Evolutionary conservation across 345 rosid species (phyloP), one percentile per base, ranked within the genome.

Genomic region (Pistacia atlantica): DNA sequence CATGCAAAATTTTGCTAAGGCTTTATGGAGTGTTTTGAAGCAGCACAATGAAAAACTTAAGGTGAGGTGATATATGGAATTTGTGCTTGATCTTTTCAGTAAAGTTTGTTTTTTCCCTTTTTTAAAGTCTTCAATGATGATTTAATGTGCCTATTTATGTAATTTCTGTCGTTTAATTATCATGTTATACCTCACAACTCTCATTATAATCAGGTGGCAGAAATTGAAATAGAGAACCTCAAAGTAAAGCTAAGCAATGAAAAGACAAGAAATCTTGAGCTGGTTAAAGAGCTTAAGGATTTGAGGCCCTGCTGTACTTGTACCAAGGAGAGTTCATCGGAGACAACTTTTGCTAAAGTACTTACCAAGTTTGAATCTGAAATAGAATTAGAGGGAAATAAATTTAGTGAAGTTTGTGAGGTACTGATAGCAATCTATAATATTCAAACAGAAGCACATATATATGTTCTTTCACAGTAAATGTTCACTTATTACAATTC

Each of bases 21-120:
- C 90, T 75, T 8, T 89, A 75, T 92, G 93, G 98, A 92, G 77
- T 61, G 90, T 95, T 63, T 80, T 95, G 87, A 92, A 91, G 90
- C 88, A 90, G 83, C 81, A 85, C 72, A 90, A 87, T 63, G 84
- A 86, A 77, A 93, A 90, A 85, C 80, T 95, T 31, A 85, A 84
- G 94, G 98, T 95, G 75, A 69, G 64, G 54, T 67, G 72, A 18
- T 38, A 33, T 45, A n/a, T 45, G 31, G 16, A 51, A 8, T 71
- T 64, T 75, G 61, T 37, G 74, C 58, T 66, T 72, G 52, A 69
- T 28, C 69, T 81, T 48, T 14, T 62, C 48, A 64, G 1, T 76
- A 22, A 57, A 31, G 33, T 10, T 31, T 25, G 25, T 20, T 45
- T 18, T 45, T 45, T 2, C 7, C 1, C 1, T 59, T 65, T n/a